Percentiles rank a stretch among this genome's conserved stretches.
These are phyloP conservation scores for Rhodotorula sp. DNA, from an alignment of 1,284 basidiomycete species.

Conservation along the genomic window DNA sequence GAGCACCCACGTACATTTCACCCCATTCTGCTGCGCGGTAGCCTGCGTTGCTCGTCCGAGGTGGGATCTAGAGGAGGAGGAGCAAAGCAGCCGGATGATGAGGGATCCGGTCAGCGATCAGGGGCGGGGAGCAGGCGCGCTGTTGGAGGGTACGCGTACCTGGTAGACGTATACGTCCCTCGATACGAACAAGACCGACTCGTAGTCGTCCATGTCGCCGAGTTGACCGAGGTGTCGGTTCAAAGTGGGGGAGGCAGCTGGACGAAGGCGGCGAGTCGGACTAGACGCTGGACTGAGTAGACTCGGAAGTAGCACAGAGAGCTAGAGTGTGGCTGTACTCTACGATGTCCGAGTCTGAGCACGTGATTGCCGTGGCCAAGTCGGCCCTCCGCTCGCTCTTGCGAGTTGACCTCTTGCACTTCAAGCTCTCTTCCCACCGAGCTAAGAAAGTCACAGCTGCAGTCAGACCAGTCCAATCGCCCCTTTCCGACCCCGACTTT, in stretches of 20 bases:
- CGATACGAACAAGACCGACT: slow-evolving; percentile 78
- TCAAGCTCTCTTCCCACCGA: no score
- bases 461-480: no score
- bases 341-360: no score
- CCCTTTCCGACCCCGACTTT: no score
- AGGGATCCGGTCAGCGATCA: not conserved
- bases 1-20: not conserved
- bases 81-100: not conserved
- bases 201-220: slow-evolving; percentile 61
- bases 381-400: no score
- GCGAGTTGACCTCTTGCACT: no score
- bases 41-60: slow-evolving; percentile 76
- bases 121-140: slow-evolving; percentile 10
- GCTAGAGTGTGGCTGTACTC: no score
- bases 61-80: slow-evolving; percentile 66
- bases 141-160: slow-evolving; percentile 49
- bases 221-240: not conserved
- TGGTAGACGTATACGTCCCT: slow-evolving; percentile 70
- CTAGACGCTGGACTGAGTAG: no score
- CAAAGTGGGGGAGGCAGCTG: not conserved
- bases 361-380: no score
- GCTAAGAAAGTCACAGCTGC: no score
- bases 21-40: slow-evolving; percentile 75
- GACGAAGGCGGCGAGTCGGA: not conserved
- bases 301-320: no score